Evolutionary conservation across 345 rosid genomes (phyloP), one percentile per base, ranked within the genome.

Genomic region (Camelina sativa): DNA sequence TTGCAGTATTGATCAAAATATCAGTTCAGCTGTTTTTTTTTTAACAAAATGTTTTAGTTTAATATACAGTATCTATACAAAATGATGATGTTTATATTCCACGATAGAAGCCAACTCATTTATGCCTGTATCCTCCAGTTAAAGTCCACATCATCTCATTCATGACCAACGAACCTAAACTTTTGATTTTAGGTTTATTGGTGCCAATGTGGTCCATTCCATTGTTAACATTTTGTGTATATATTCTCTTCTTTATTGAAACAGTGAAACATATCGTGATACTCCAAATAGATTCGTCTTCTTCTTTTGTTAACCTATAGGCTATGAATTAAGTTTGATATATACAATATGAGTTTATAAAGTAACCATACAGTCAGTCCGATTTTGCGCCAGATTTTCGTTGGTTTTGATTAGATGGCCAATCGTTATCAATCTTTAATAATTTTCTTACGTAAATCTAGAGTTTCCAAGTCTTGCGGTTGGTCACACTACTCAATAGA

Each of bases 201-300:
- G 76, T 62, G 62, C 23, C 19, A 72, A 10, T 54, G 76, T 73
- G 63, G 76, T 63, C 70, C 70, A 69, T 46, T 17, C 73, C 8
- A 17, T 25, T 7, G 25, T 38, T 72, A 61, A 51, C 75, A n/a
- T 54, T 47, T 47, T 58, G 8, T 22, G 55, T 58, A 58, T 55
- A 10, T 34, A 44, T 28, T 44, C 20, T 57, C 65, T 46, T 30
- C 65, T 68, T 56, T 56, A 41, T 25, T 25, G 25, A 7, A 13
- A 56, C 64, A 19, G 25, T 23, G 25, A 23, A 23, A 23, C 25
- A 23, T 23, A 23, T 23, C 25, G 25, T 23, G 25, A 23, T 62
- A 8, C 19, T 9, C 53, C 55, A 37, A n/a, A 44, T 41, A 28
- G n/a, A 25, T 62, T 38, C 8, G 16, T 57, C 35, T 19, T 72